Evolutionary conservation across 495 filamentous ascomycete species (phyloP).

Genomic region (Aspergillus bertholletiae): DNA sequence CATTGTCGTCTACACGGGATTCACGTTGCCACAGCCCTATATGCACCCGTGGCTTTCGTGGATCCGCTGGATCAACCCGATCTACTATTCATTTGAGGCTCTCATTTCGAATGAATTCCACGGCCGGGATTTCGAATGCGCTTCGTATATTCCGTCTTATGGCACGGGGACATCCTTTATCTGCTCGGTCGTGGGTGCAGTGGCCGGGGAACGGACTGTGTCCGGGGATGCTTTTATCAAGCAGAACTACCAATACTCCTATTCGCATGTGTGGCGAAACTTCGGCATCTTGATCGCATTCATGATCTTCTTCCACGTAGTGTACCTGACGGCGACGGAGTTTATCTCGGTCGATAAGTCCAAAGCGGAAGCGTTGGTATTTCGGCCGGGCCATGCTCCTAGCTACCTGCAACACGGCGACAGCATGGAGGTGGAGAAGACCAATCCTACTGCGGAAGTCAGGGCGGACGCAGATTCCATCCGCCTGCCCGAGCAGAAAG

Average conservation of each 20-base stretch:
- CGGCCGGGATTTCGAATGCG: constrained; percentile 42
- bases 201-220: constrained; percentile 44
- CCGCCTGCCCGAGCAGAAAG: constrained; percentile 45
- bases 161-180: constrained; percentile 37
- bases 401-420: constrained; percentile 15
- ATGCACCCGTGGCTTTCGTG: constrained; percentile 47
- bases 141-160: constrained; percentile 36
- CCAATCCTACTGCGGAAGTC: constrained; percentile 14
- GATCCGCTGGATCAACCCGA: constrained; percentile 41
- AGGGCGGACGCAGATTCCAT: constrained; percentile 22
- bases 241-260: constrained; percentile 48
- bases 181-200: constrained; percentile 49
- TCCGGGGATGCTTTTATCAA: constrained; percentile 48
- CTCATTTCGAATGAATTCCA: constrained; percentile 55
- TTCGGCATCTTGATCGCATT: constrained; percentile 60
- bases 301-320: constrained; percentile 48
- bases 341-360: constrained; percentile 27
- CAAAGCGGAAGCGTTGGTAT: constrained; percentile 32
- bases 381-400: constrained; percentile 33
- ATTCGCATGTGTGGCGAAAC: constrained; percentile 60
- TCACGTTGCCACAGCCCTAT: constrained; percentile 33
- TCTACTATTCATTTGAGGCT: constrained; percentile 37
- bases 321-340: constrained; percentile 37
- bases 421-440: constrained; percentile 14
- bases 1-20: constrained; percentile 43